Evolutionary conservation across 2,329 filamentous ascomycete species (phyloP).

Genomic region (Stemphylium beticola): DNA sequence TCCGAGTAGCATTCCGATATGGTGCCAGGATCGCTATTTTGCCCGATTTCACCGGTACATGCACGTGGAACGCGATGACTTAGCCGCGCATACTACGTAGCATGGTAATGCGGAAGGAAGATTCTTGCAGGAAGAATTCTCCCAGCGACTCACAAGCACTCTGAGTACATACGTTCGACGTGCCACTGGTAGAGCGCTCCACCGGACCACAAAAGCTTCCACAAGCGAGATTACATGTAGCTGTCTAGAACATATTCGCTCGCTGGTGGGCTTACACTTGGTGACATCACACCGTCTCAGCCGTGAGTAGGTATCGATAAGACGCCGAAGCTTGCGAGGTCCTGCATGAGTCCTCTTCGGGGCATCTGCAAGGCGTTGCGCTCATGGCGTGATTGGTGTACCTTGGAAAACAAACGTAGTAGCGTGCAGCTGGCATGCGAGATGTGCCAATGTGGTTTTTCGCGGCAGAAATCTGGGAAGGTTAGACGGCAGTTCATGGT

Average conservation of each 20-base stretch:
- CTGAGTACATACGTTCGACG: neutral
- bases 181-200: conserved; percentile 1
- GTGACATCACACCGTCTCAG: conserved; percentile 11
- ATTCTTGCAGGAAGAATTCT: neutral
- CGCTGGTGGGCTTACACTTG: neutral
- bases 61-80: neutral
- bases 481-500: neutral
- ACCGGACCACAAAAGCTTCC: conserved; percentile 2
- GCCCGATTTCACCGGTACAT: conserved; percentile 5
- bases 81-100: neutral
- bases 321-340: conserved; percentile 3
- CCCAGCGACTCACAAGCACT: neutral
- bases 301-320: conserved; percentile 19
- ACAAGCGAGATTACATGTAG: conserved; percentile 14
- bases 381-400: conserved; percentile 12
- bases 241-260: conserved; percentile 9
- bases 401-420: neutral
- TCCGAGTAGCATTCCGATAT: neutral
- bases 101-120: neutral
- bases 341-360: conserved; percentile 3
- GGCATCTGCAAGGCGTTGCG: conserved; percentile 4
- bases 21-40: neutral
- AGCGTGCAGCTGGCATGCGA: conserved; percentile 1
- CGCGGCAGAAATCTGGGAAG: neutral
- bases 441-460: conserved; percentile 10